Percentiles rank a stretch among this genome's conserved stretches.
phyloP scores from a whole-genome alignment of 768 basidiomycete genomes.

The Exidia glandulosa region DNA sequence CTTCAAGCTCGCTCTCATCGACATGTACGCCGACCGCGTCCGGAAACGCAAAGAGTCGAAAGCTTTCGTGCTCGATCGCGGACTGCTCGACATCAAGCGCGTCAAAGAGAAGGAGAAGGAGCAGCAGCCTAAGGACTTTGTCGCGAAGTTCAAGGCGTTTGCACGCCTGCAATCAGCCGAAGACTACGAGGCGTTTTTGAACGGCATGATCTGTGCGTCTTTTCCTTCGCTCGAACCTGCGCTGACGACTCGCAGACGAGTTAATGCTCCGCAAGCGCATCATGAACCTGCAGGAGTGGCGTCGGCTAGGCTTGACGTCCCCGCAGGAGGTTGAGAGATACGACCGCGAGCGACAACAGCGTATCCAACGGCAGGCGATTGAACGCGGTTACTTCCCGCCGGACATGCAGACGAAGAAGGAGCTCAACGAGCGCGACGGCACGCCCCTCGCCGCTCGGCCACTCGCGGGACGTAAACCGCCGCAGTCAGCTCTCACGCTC shows the following conservation, averaged over 20 bases:
- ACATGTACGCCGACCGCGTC: conserved; percentile 84
- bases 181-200: conserved; percentile 80
- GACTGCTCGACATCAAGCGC: conserved; percentile 86
- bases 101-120: conserved; percentile 83
- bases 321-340: conserved; percentile 87
- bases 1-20: conserved; percentile 81
- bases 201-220: conserved; percentile 79
- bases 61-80: conserved; percentile 82
- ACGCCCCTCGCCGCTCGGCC: conserved; percentile 3
- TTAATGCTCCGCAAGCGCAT: conserved; percentile 78
- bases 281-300: conserved; percentile 82
- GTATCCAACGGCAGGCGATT: conserved; percentile 15
- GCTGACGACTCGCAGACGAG: conserved; percentile 48
- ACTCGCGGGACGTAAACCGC: neutral
- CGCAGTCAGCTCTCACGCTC: neutral
- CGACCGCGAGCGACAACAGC: conserved; percentile 57
- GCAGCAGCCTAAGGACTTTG: conserved; percentile 84
- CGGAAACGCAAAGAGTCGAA: conserved; percentile 80
- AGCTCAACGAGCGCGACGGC: neutral
- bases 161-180: conserved; percentile 81
- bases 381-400: neutral
- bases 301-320: conserved; percentile 74
- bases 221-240: neutral
- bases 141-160: conserved; percentile 83
- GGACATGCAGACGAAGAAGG: neutral